Evolutionary conservation across 2,329 filamentous ascomycete genomes (phyloP).

Genomic region (Verticillium dahliae): DNA sequence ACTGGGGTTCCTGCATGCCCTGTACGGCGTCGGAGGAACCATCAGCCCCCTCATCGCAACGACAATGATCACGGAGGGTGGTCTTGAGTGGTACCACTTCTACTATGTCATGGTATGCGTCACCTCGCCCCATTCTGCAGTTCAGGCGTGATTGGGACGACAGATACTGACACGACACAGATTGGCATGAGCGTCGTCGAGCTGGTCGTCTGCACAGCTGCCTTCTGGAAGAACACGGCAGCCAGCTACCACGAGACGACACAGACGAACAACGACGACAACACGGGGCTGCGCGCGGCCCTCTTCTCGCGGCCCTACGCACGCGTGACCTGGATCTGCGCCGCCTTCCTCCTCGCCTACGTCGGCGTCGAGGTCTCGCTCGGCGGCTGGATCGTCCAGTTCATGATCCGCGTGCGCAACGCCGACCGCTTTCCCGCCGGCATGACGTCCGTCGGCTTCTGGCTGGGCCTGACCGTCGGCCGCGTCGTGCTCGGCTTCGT

Average conservation of each 20-base stretch:
- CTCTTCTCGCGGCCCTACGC: conserved; percentile 35
- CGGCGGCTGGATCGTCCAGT: conserved; percentile 77
- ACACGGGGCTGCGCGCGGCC: conserved; percentile 20
- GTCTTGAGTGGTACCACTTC: conserved; percentile 61
- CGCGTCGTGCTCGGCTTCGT: conserved; percentile 66
- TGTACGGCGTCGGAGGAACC: conserved; percentile 63
- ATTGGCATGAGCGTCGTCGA: conserved; percentile 50
- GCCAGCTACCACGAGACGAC: conserved; percentile 40
- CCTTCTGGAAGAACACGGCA: conserved; percentile 55
- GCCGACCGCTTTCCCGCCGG: conserved; percentile 62
- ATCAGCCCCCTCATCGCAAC: conserved; percentile 66
- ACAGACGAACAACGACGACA: conserved; percentile 11
- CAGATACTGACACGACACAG: conserved; percentile 19
- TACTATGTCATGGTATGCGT: conserved; percentile 65
- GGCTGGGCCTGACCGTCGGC: conserved; percentile 71
- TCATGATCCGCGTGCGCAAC: conserved; percentile 72
- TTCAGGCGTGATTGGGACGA: no score
- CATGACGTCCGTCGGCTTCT: conserved; percentile 73
- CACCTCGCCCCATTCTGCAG: neutral
- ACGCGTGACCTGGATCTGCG: conserved; percentile 61
- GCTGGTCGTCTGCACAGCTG: conserved; percentile 34
- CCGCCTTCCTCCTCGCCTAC: conserved; percentile 68
- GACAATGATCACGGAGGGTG: conserved; percentile 57
- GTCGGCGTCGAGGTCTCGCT: conserved; percentile 71
- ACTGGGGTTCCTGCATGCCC: conserved; percentile 61